Evolutionary conservation across 1,139 yeast genomes (phyloP).

Genomic region (Kluyveromyces sp.): DNA sequence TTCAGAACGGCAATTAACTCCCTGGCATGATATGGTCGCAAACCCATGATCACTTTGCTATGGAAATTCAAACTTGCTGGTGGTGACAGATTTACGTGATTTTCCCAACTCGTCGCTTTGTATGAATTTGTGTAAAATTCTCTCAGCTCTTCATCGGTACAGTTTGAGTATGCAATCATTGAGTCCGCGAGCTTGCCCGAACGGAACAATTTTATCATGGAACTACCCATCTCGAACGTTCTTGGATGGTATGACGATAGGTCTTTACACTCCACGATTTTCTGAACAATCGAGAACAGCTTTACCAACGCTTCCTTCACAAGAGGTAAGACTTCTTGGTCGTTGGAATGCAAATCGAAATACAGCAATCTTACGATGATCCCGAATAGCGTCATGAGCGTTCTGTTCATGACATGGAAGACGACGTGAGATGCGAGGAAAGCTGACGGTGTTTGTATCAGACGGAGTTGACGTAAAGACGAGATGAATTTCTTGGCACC

Average conservation of each 20-base stretch:
- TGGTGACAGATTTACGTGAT: slow-evolving; percentile 5
- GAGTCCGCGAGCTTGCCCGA: slow-evolving; percentile 2
- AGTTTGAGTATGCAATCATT: slow-evolving; percentile 1
- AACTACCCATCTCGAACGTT: slow-evolving; percentile 1
- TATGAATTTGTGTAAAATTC: neutral
- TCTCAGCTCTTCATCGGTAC: slow-evolving; percentile 2
- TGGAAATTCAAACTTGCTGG: neutral
- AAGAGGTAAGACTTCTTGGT: slow-evolving; percentile 1
- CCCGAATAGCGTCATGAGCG: slow-evolving; percentile 1
- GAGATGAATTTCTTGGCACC: neutral
- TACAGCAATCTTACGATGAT: slow-evolving; percentile 2
- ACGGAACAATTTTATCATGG: slow-evolving; percentile 1
- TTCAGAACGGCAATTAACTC: slow-evolving; percentile 1
- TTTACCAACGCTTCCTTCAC: slow-evolving; percentile 3
- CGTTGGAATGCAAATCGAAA: slow-evolving; percentile 1
- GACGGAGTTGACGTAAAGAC: neutral
- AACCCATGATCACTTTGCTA: slow-evolving; percentile 4
- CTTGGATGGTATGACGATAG: neutral
- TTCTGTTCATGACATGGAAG: slow-evolving; percentile 1
- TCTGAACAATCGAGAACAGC: slow-evolving; percentile 3
- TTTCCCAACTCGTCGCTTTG: neutral
- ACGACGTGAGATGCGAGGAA: slow-evolving; percentile 3
- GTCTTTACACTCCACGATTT: neutral
- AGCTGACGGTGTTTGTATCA: slow-evolving; percentile 3
- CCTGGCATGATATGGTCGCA: slow-evolving; percentile 1